A percentile compares a stretch with the other conserved stretches of the same genome.
These are phyloP conservation scores for Penicillium occitanis DNA, from an alignment of 2,329 filamentous ascomycete species.

Conservation along the genomic window DNA sequence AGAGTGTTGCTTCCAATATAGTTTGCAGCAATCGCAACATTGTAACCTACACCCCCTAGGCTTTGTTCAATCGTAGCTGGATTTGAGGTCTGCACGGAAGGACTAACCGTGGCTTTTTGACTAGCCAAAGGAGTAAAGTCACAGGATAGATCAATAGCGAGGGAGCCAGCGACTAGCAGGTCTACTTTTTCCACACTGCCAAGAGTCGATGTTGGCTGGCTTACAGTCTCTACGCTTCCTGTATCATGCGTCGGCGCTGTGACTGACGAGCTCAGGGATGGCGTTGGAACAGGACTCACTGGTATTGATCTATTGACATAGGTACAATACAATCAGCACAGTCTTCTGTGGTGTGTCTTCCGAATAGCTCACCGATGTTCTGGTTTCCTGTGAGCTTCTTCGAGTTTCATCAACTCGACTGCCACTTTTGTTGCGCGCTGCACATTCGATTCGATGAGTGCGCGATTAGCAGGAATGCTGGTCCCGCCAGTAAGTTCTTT, in stretches of 20 bases:
- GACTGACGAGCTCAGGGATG: slow-evolving; percentile 24
- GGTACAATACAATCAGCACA: slow-evolving; percentile 36
- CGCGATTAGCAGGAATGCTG: slow-evolving; percentile 72
- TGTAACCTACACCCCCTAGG: slow-evolving; percentile 87
- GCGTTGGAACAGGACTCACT: slow-evolving; percentile 27
- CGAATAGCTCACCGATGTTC: slow-evolving; percentile 41
- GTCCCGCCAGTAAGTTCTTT: slow-evolving; percentile 71
- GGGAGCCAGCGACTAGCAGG: slow-evolving; percentile 84
- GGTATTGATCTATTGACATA: slow-evolving; percentile 39
- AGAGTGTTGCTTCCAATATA: slow-evolving; percentile 65
- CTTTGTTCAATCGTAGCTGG: slow-evolving; percentile 76
- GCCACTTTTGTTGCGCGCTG: slow-evolving; percentile 64
- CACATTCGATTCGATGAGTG: slow-evolving; percentile 67
- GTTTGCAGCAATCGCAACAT: slow-evolving; percentile 82
- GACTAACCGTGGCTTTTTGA: slow-evolving; percentile 35
- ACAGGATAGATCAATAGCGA: slow-evolving; percentile 85
- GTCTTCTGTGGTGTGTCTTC: slow-evolving; percentile 27
- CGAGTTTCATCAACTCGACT: slow-evolving; percentile 59
- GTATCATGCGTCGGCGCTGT: slow-evolving; percentile 24
- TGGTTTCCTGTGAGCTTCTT: slow-evolving; percentile 36
- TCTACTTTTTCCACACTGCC: slow-evolving; percentile 51
- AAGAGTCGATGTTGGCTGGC: slow-evolving; percentile 13
- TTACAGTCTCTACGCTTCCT: slow-evolving; percentile 9
- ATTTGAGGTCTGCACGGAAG: slow-evolving; percentile 74
- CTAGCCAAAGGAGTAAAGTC: slow-evolving; percentile 61